These are phyloP conservation scores for Herpetomonas samuelpessoai DNA, from an alignment of 208 protist genomes.

Conservation along the genomic window DNA sequence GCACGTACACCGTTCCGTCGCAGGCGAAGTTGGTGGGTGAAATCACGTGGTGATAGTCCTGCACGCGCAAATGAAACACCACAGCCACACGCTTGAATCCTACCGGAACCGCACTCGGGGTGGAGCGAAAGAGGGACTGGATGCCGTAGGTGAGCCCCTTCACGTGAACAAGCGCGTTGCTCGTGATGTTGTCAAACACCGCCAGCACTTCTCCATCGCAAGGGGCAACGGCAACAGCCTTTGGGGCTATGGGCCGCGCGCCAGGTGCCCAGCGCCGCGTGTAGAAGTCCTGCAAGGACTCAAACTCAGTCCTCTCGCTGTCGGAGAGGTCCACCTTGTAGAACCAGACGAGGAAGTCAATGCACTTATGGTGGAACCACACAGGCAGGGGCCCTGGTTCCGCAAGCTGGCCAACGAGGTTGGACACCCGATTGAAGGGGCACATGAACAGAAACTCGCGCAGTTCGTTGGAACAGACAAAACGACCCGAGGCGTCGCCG, in stretches of 20 bases:
- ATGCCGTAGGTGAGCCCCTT: slow-evolving; percentile 76
- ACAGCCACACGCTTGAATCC: slow-evolving; percentile 47
- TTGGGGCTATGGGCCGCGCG: slow-evolving; percentile 32
- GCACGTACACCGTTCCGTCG: slow-evolving; percentile 69
- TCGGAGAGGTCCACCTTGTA: slow-evolving; percentile 57
- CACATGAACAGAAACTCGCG: slow-evolving; percentile 64
- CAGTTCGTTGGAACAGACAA: slow-evolving; percentile 51
- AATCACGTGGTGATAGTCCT: slow-evolving; percentile 86
- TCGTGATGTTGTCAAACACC: slow-evolving; percentile 39
- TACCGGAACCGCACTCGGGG: slow-evolving; percentile 21
- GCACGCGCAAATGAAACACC: slow-evolving; percentile 57
- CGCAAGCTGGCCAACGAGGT: slow-evolving; percentile 34
- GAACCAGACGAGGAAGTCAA: slow-evolving; percentile 41
- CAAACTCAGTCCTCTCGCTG: slow-evolving; percentile 26
- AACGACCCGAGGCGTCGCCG: slow-evolving; percentile 23
- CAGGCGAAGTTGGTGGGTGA: slow-evolving; percentile 47
- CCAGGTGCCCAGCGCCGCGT: slow-evolving; percentile 48
- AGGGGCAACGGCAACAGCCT: slow-evolving; percentile 40
- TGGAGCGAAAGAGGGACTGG: slow-evolving; percentile 52
- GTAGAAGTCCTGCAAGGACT: slow-evolving; percentile 81
- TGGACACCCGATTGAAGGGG: slow-evolving; percentile 67
- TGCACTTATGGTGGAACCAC: slow-evolving; percentile 42
- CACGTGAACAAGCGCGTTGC: slow-evolving; percentile 58
- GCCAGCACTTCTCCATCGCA: slow-evolving; percentile 72
- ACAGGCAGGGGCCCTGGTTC: slow-evolving; percentile 36